Evolutionary conservation across 331 rosid genomes (phyloP), one percentile per base, ranked within the genome.

Genomic region (Malus hybrid): DNA sequence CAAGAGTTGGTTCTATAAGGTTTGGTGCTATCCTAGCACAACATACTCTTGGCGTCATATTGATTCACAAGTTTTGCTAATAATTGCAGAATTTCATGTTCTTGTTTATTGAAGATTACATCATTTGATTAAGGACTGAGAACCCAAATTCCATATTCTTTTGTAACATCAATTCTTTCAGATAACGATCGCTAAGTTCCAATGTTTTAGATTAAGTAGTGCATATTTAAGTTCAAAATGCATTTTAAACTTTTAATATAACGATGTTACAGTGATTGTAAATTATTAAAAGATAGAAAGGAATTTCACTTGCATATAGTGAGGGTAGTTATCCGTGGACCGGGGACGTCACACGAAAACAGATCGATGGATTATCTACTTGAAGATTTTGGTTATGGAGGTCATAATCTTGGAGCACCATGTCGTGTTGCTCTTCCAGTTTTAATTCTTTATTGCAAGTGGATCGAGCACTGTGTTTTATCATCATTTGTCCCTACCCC

Each of bases 401-500:
- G 73, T 77, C 78, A 30, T 16, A 30, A 64, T 84, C 85, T 48
- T 52, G 70, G 61, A 39, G 74, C 24, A 22, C 67, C 74, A 42
- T 30, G 64, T 71, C 76, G 62, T 24, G 26, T 53, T 61, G 58
- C 60, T 55, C 74, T 65, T 50, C 36, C 65, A 36, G 60, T 74
- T 63, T 77, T 55, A 72, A 24, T 61, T 34, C 13, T 52, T 72
- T 57, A 66, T 18, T 13, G 50, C 71, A 26, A 70, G 79, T 74
- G 82, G 46, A 60, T 44, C 18, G 28, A 70, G 46, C 71, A 76
- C 58, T 70, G 77, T 76, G 66, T 62, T 73, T 67, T 66, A 18
- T 56, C 18, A 42, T 34, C 79, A 24, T 78, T 50, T 75, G 78
- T 70, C 55, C 83, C 71, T 75, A 66, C 32, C 67, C 70, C 73